A percentile compares a stretch with the other conserved stretches of the same genome.
Evolutionary conservation across 1,284 basidiomycete species (phyloP).

Genomic region (Leccinum brunneo-olivaceum): DNA sequence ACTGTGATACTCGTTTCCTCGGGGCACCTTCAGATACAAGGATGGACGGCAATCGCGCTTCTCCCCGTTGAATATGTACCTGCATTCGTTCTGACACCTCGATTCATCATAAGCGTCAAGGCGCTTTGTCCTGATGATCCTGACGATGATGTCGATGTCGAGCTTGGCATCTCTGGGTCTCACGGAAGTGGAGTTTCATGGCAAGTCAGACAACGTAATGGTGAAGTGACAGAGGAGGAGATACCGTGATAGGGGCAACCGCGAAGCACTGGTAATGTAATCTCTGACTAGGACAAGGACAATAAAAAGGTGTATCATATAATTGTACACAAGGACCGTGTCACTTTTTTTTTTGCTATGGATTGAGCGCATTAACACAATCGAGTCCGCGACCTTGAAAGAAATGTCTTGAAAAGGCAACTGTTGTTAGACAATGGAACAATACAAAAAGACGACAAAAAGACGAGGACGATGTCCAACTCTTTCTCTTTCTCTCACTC

Average conservation of each 20-base stretch:
- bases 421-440: slow-evolving; percentile 23
- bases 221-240: neutral
- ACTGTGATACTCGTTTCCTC: slow-evolving; percentile 1
- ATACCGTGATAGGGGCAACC: neutral
- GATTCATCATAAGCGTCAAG: slow-evolving; percentile 4
- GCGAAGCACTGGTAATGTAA: neutral
- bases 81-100: slow-evolving; percentile 2
- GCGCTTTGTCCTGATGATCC: neutral
- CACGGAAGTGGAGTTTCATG: too few species aligned
- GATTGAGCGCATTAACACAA: too few species aligned
- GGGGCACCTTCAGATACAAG: neutral
- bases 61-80: slow-evolving; percentile 4
- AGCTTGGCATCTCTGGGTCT: neutral
- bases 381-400: slow-evolving; percentile 22
- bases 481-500: neutral
- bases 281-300: too few species aligned
- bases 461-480: neutral
- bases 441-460: slow-evolving; percentile 28
- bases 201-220: neutral
- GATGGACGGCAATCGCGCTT: neutral
- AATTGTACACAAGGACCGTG: too few species aligned
- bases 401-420: slow-evolving; percentile 14
- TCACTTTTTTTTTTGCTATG: too few species aligned
- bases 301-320: too few species aligned
- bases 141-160: neutral